A percentile compares a stretch with the other conserved stretches of the same genome.
phyloP scores from a whole-genome alignment of 2,329 filamentous ascomycete species.

The Stachybotrys elegans region DNA sequence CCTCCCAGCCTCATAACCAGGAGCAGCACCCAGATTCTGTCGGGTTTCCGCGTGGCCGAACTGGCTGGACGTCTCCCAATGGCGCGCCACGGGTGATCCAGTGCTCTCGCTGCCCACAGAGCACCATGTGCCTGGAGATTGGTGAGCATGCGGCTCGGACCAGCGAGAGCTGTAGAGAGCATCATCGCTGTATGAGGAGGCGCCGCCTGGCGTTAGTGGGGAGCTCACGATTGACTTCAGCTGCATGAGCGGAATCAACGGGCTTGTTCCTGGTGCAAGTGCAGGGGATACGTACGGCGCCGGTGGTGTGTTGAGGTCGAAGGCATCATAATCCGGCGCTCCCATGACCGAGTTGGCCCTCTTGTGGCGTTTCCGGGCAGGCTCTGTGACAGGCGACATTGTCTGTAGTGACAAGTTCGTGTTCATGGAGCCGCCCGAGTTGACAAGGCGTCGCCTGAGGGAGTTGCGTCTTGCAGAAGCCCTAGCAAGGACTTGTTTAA shows the following conservation, averaged over 20 bases:
- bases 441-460: too few relatives aligned
- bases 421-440: too few relatives aligned
- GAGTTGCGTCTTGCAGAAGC: too few relatives aligned
- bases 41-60: not conserved
- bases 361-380: not conserved
- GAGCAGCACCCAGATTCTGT: not conserved
- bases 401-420: too few relatives aligned
- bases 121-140: slow-evolving; percentile 7
- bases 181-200: slow-evolving; percentile 5
- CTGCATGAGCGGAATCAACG: not conserved
- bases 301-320: not conserved
- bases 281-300: not conserved
- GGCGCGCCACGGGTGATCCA: slow-evolving; percentile 1
- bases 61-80: not conserved
- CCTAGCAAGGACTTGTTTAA: too few relatives aligned
- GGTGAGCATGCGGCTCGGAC: not conserved
- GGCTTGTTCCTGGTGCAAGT: not conserved
- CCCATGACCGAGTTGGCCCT: not conserved
- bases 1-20: slow-evolving; percentile 26
- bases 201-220: not conserved
- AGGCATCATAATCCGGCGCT: not conserved
- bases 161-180: not conserved
- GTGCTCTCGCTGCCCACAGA: slow-evolving; percentile 3
- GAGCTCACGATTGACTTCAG: not conserved
- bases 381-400: not conserved